Percentiles rank a stretch among this genome's conserved stretches.
Evolutionary conservation across 352 stramenopile genomes (phyloP).

Genomic region (Peronospora tabacina): DNA sequence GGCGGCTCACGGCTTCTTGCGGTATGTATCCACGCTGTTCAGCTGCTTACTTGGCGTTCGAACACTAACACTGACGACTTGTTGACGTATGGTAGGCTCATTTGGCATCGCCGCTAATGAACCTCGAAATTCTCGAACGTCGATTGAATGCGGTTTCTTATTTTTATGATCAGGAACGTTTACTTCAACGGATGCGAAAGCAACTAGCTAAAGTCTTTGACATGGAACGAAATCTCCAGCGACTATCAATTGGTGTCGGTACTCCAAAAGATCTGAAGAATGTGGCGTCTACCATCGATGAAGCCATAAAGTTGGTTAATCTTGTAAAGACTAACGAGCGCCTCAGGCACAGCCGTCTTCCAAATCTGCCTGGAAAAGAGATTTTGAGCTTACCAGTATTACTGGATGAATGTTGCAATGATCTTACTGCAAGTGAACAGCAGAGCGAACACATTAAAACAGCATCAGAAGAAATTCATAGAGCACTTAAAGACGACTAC

Average conservation of each 20-base stretch:
- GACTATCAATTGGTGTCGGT: slow-evolving; percentile 44
- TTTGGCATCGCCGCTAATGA: slow-evolving; percentile 53
- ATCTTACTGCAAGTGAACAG: slow-evolving; percentile 14
- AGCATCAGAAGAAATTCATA: slow-evolving; percentile 37
- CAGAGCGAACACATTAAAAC: slow-evolving; percentile 17
- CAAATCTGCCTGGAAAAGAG: slow-evolving; percentile 23
- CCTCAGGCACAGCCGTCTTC: slow-evolving; percentile 15
- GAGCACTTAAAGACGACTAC: slow-evolving; percentile 57
- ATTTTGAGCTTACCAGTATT: slow-evolving; percentile 22
- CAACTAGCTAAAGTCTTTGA: slow-evolving; percentile 54
- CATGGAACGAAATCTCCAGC: slow-evolving; percentile 64
- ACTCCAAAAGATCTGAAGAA: slow-evolving; percentile 70
- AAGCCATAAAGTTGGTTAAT: slow-evolving; percentile 35
- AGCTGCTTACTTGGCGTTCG: slow-evolving; percentile 5
- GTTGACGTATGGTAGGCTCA: slow-evolving; percentile 34
- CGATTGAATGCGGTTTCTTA: slow-evolving; percentile 50
- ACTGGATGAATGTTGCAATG: slow-evolving; percentile 21
- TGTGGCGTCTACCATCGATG: slow-evolving; percentile 46
- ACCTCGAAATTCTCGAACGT: slow-evolving; percentile 38
- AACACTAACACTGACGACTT: slow-evolving; percentile 1
- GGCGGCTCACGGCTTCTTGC: slow-evolving; percentile 58
- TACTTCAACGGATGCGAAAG: slow-evolving; percentile 45
- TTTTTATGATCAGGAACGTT: slow-evolving; percentile 39
- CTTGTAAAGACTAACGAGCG: slow-evolving; percentile 28
- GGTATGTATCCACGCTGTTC: slow-evolving; percentile 17